A percentile compares a stretch with the other conserved stretches of the same genome.
phyloP scores from a whole-genome alignment of 441 rosid genomes.

The Gossypium gossypioides region DNA sequence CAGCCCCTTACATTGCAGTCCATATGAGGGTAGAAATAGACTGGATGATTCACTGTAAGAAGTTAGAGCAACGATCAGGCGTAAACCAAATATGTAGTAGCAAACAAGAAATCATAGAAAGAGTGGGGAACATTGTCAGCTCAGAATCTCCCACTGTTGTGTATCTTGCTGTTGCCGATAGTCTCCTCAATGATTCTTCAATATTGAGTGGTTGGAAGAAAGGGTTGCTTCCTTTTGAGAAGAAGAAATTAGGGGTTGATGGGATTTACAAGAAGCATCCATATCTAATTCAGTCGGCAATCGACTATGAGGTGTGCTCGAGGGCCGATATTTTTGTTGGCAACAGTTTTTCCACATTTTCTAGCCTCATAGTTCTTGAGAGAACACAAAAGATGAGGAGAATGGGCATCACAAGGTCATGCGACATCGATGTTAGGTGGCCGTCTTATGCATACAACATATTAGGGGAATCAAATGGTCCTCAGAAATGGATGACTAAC shows the following conservation, averaged over 20 bases:
- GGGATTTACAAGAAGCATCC: constrained; percentile 60
- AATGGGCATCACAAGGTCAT: constrained; percentile 46
- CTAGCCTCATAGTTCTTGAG: constrained; percentile 77
- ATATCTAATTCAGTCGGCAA: constrained; percentile 79
- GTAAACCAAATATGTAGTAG: constrained; percentile 75
- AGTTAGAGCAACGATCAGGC: constrained; percentile 57
- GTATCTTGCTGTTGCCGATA: constrained; percentile 83
- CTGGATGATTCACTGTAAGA: constrained; percentile 98
- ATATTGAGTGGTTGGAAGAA: constrained; percentile 72
- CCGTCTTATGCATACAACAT: constrained; percentile 83
- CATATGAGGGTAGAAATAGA: constrained; percentile 97
- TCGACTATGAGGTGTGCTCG: constrained; percentile 84
- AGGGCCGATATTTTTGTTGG: constrained; percentile 78
- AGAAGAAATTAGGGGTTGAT: constrained; percentile 67
- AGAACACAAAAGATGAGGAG: constrained; percentile 66
- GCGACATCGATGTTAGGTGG: constrained; percentile 50
- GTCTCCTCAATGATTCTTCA: constrained; percentile 63
- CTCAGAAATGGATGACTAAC: constrained; percentile 77
- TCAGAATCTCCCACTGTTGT: constrained; percentile 42
- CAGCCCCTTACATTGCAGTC: constrained; percentile 55
- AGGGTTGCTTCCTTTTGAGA: constrained; percentile 64
- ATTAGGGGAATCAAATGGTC: constrained; percentile 50
- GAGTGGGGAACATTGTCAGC: constrained; percentile 61
- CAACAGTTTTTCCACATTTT: constrained; percentile 89
- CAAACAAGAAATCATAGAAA: constrained; percentile 60